Conservation (phyloP, 495 filamentous ascomycete species). For the Haplographium delicatum region DNA sequence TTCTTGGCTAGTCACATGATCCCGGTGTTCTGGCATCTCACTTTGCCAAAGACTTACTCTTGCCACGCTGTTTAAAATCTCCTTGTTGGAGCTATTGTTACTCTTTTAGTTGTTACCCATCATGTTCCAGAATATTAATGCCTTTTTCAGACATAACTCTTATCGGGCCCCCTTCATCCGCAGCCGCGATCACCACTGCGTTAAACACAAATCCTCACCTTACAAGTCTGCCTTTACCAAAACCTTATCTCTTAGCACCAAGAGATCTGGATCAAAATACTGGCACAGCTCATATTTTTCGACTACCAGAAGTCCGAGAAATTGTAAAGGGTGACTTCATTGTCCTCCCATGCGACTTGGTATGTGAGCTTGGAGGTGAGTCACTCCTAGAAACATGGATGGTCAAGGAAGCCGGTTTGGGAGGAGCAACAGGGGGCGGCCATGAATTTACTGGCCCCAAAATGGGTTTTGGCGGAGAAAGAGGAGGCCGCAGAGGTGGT, state of each 20-base stretch:
- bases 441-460: constrained; percentile 29
- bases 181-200: constrained; percentile 66
- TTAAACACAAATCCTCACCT: constrained; percentile 82
- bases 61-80: too few relatives aligned
- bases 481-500: constrained; percentile 62
- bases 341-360: constrained; percentile 86
- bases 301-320: constrained; percentile 64
- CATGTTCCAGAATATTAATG: constrained; percentile 1
- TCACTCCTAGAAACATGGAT: constrained; percentile 87
- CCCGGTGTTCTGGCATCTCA: too few relatives aligned
- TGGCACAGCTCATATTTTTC: constrained; percentile 85
- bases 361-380: constrained; percentile 84
- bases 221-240: constrained; percentile 70
- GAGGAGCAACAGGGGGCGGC: constrained; percentile 30
- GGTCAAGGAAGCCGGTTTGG: constrained; percentile 67
- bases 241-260: constrained; percentile 70
- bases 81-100: too few relatives aligned
- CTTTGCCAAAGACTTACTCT: too few relatives aligned
- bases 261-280: constrained; percentile 66
- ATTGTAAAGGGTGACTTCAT: constrained; percentile 79
- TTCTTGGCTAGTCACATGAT: too few relatives aligned
- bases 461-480: constrained; percentile 45
- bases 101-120: constrained; percentile 4
- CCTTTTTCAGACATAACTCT: constrained; percentile 67
- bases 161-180: constrained; percentile 71